Base-by-base conservation (phyloP, 208 protist genomes). In the Wallacemonas sp. region DNA sequence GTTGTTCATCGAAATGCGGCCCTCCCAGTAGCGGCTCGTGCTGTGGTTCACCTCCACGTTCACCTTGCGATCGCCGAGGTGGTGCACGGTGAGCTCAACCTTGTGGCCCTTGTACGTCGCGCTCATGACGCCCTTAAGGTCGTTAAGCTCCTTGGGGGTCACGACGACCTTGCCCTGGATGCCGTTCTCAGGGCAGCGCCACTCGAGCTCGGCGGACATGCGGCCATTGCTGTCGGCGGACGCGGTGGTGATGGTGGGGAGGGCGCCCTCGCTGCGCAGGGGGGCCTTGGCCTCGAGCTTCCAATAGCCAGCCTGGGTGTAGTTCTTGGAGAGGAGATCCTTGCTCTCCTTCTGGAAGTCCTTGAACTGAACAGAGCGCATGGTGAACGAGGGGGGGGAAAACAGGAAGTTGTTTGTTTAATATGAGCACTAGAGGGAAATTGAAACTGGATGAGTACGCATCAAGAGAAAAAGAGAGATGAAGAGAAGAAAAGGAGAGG, bases 331-430 rank as follows among this genome's bases (percentile, higher is more conserved):
- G 27, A 94, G 80, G 39, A 92, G 60, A 48, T 95, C 89, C 63
- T 83, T 89, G 32, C 76, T 78, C 62, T 79, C 68, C 74, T 95
- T 95, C 76, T 81, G 73, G 74, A 79, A 95, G 72, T 95, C 89
- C 76, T 89, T 88, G 78, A 87, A 95, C 44, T 63, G 57, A 32
- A 63, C 52, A 24, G 52, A 58, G 52, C 52, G 52, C 52, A 58
- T 58, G 30, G 16, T 58, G 47, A 57, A 6, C 14, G 30, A 19
- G 49, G 21, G 23, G n/a, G 30, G 36, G 33, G 55, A 61, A 39
- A 61, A 39, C 9, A 14, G 29, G 36, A 32, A 21, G 47, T 63
- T 49, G 5, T 14, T 49, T 49, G 9, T 49, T 49, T 14, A 21
- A 26, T 49, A 9, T 5, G 44, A 49, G 19, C 9, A 23, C 9